Base-by-base conservation (phyloP, 1,284 basidiomycete species). In the Tilletia setariae region DNA sequence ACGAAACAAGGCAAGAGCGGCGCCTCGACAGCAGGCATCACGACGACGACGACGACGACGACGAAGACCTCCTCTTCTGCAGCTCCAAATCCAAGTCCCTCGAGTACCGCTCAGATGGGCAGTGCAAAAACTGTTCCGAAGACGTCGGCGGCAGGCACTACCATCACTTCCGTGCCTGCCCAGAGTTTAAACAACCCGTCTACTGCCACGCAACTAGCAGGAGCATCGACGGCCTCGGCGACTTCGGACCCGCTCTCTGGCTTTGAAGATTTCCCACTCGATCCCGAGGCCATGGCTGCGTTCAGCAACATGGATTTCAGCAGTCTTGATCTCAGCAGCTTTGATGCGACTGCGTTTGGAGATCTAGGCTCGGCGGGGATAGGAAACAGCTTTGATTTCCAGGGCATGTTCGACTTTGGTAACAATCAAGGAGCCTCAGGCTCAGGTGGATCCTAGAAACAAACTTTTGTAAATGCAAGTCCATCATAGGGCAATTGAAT, bases 261-360 rank as follows among this genome's bases (percentile, higher is more conserved):
- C 4, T 53, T 53, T 53, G 51, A 28, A 21, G 56, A 61, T 2
- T 30, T 61, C 13, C 16, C 19, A 9, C 56, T 61, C 15, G 56
- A 61, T 30, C 35, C 56, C 7, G 56, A 61, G 13, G 56, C 56
- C 28, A 61, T 61, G 56, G 56, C 56, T 35, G 56, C 28, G 56
- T 21, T 61, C 15, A 40, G 32, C 56, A 35, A 19, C 7, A 61
- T 61, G 56, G 56, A 61, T 30, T 61, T 61, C 56, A 32, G 28
- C 16, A 8, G 16, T 16, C 28, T 61, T 1, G 28, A 61, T n/a
- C n/a, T 61, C n/a, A 21, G 56, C 30, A 35, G 30, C 19, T 30
- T 61, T n/a, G 28, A 30, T 16, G 56, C 35, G 35, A 40, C 6
- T 11, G 35, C 35, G 35, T 40, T 40, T 40, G 35, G 35, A 4